Conservation (phyloP, 352 stramenopile genomes). For the Detonula confervacea region DNA sequence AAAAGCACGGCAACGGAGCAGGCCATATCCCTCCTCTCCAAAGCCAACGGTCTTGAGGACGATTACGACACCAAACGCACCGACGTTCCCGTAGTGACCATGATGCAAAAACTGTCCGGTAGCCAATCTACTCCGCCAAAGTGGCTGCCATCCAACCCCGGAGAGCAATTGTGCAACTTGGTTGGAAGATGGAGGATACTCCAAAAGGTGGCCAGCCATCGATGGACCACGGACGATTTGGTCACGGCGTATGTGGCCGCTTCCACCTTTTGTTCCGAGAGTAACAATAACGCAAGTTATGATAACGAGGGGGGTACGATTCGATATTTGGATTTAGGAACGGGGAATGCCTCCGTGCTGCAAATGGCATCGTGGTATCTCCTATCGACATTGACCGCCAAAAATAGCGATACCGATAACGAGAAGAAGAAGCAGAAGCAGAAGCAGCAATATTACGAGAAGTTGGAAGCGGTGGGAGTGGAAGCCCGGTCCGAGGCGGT, state of each 20-base stretch:
- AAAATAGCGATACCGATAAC: not conserved
- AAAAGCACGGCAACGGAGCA: not conserved
- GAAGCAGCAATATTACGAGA: no score
- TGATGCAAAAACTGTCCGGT: not conserved
- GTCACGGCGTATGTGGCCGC: conserved; percentile 80
- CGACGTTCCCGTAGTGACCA: conserved; percentile 25
- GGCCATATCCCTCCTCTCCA: conserved; percentile 24
- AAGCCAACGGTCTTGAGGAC: conserved; percentile 32
- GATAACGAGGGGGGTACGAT: conserved; percentile 13
- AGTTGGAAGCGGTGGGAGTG: conserved; percentile 43
- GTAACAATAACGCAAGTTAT: conserved; percentile 3
- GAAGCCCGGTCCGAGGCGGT: conserved; percentile 65
- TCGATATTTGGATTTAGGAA: conserved; percentile 81
- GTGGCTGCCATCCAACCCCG: conserved; percentile 48
- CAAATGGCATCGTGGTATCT: conserved; percentile 78
- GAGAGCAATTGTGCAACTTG: conserved; percentile 79
- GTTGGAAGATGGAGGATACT: conserved; percentile 83
- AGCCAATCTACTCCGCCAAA: not conserved
- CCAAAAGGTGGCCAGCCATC: conserved; percentile 77
- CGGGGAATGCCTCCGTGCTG: conserved; percentile 80
- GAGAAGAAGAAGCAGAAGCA: no score
- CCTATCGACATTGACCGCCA: conserved; percentile 20
- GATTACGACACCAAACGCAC: conserved; percentile 26
- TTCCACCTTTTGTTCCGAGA: conserved; percentile 24
- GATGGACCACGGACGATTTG: conserved; percentile 86